Evolutionary conservation across 2,329 filamentous ascomycete species (phyloP).

Genomic region (Sclerotiophoma versabilis): DNA sequence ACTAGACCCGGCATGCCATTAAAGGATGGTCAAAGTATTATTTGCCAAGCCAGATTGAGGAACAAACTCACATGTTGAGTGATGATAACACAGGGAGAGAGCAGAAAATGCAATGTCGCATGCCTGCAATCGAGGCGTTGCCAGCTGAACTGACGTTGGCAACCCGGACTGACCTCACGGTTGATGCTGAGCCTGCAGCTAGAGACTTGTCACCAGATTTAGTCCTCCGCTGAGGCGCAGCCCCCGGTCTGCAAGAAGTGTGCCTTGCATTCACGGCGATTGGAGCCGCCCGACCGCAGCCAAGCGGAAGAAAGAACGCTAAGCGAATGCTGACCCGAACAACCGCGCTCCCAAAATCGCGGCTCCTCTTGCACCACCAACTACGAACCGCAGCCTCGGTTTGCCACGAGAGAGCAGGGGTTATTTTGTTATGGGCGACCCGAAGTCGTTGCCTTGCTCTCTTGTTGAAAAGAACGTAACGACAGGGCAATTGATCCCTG

Average conservation of each 20-base stretch:
- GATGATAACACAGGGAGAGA: no score
- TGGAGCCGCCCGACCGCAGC: constrained; percentile 9
- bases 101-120: no score
- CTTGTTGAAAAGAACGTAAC: neutral
- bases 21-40: no score
- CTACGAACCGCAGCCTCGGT: constrained; percentile 1
- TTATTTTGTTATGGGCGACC: neutral
- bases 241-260: neutral
- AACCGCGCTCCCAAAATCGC: constrained; percentile 5
- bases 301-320: neutral
- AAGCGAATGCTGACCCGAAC: constrained; percentile 16
- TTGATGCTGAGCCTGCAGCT: neutral
- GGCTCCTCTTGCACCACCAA: constrained; percentile 11
- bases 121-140: neutral
- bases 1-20: no score
- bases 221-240: constrained; percentile 8
- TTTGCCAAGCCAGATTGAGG: no score
- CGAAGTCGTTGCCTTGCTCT: neutral
- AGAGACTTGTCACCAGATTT: neutral
- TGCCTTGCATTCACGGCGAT: constrained; percentile 9
- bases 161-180: neutral
- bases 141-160: neutral
- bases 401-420: neutral
- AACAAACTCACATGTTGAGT: no score
- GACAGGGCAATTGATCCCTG: neutral